Percentiles rank a stretch among this genome's conserved stretches.
These are phyloP conservation scores for Barnettozyma californica DNA, from an alignment of 805 yeast species.

Conservation along the genomic window DNA sequence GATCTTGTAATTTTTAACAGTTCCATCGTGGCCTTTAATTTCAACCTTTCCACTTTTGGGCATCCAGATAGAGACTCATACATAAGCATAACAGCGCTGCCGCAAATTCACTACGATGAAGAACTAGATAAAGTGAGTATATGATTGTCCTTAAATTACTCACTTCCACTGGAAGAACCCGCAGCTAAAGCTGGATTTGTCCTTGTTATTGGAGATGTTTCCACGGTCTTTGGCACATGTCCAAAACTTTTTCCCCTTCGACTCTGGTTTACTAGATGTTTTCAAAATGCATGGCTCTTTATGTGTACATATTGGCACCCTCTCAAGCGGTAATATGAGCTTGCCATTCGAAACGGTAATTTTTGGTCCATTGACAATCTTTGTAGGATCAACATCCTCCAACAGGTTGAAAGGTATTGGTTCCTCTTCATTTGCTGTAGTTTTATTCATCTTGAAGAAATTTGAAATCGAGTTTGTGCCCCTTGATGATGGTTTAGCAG, in stretches of 20 bases:
- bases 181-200: constrained; percentile 35
- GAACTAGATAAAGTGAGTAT: not conserved
- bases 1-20: constrained; percentile 28
- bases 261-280: constrained; percentile 38
- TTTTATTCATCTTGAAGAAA: constrained; percentile 12
- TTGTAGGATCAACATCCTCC: constrained; percentile 1
- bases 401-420: constrained; percentile 2
- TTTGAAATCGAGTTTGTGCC: constrained; percentile 8
- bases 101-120: not conserved
- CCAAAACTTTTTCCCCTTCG: constrained; percentile 51
- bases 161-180: constrained; percentile 50
- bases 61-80: constrained; percentile 22
- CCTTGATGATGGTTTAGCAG: constrained; percentile 11
- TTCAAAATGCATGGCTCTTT: constrained; percentile 39
- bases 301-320: constrained; percentile 44
- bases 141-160: not conserved
- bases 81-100: constrained; percentile 8
- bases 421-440: not conserved
- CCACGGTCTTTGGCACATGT: constrained; percentile 39
- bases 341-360: constrained; percentile 13
- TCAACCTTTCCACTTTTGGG: constrained; percentile 24
- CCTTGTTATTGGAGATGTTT: constrained; percentile 8
- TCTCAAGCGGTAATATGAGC: constrained; percentile 16
- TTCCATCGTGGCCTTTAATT: constrained; percentile 29
- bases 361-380: not conserved